Conservation (phyloP, 768 basidiomycete genomes). For the Hirschioporus abietinus region DNA sequence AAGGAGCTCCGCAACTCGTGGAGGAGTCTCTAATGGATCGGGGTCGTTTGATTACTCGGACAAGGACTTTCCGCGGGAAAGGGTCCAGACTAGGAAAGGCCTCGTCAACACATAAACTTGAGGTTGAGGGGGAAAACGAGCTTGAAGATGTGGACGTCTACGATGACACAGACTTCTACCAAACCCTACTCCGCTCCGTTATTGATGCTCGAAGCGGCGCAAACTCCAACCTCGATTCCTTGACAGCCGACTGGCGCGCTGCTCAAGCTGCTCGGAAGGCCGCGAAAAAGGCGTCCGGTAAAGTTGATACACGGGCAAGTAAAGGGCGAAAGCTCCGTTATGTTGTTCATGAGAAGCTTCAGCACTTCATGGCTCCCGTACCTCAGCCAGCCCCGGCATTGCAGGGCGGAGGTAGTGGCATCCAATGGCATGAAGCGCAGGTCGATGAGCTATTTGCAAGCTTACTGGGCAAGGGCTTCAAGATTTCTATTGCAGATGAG, state of each 20-base stretch:
- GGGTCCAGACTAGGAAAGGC: slow-evolving; percentile 37
- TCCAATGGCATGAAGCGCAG: slow-evolving; percentile 89
- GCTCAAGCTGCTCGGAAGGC: slow-evolving; percentile 64
- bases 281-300: slow-evolving; percentile 53
- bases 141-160: slow-evolving; percentile 50
- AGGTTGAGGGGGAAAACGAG: slow-evolving; percentile 29
- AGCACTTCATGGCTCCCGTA: slow-evolving; percentile 95
- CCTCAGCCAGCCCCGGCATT: slow-evolving; percentile 28
- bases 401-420: slow-evolving; percentile 30
- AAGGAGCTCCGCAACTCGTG: slow-evolving; percentile 68
- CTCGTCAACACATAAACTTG: slow-evolving; percentile 24
- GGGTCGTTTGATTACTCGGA: slow-evolving; percentile 55
- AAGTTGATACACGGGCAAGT: slow-evolving; percentile 90
- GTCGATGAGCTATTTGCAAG: slow-evolving; percentile 91
- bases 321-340: slow-evolving; percentile 91
- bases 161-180: slow-evolving; percentile 92
- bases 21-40: slow-evolving; percentile 65
- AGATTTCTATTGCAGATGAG: neutral
- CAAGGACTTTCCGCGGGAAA: slow-evolving; percentile 51
- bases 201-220: slow-evolving; percentile 60
- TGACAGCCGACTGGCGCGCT: slow-evolving; percentile 53
- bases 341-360: slow-evolving; percentile 87
- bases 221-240: slow-evolving; percentile 23
- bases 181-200: slow-evolving; percentile 84
- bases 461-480: slow-evolving; percentile 65